phyloP scores from a whole-genome alignment of 495 filamentous ascomycete genomes.

The Pyronema domesticum region DNA sequence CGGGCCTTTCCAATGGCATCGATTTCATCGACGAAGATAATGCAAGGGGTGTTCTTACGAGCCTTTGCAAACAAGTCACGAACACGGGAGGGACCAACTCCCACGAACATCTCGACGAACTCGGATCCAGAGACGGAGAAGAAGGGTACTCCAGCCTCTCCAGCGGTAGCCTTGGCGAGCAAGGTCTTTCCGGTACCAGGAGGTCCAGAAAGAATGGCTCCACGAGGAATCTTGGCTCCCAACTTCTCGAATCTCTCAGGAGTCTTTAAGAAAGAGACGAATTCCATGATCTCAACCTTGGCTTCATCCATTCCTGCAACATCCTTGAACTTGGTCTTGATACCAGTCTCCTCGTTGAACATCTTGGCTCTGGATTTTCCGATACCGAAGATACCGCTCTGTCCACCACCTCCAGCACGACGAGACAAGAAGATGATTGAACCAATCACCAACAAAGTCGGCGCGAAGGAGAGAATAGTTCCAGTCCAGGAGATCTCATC shows the following conservation, averaged over 20 bases:
- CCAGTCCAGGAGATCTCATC: slow-evolving; percentile 49
- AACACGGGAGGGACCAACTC: slow-evolving; percentile 88
- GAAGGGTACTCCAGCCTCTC: slow-evolving; percentile 94
- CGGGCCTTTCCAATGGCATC: slow-evolving; percentile 91
- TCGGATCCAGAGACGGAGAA: slow-evolving; percentile 96
- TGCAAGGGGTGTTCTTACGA: slow-evolving; percentile 88
- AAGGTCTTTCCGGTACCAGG: slow-evolving; percentile 97
- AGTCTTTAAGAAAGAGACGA: slow-evolving; percentile 85
- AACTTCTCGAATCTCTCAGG: slow-evolving; percentile 79
- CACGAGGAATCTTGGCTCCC: slow-evolving; percentile 92
- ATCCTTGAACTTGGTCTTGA: slow-evolving; percentile 93
- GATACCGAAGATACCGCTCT: slow-evolving; percentile 79
- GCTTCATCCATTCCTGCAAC: slow-evolving; percentile 98
- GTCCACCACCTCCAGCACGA: slow-evolving; percentile 43
- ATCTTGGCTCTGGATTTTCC: slow-evolving; percentile 86
- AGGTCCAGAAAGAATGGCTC: slow-evolving; percentile 87
- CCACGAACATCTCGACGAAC: slow-evolving; percentile 99
- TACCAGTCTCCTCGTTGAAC: slow-evolving; percentile 89
- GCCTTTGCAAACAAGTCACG: slow-evolving; percentile 89
- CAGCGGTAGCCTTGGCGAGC: slow-evolving; percentile 90
- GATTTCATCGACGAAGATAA: slow-evolving; percentile 99
- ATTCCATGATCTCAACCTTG: slow-evolving; percentile 97
- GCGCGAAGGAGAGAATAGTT: slow-evolving; percentile 59
- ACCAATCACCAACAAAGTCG: slow-evolving; percentile 70
- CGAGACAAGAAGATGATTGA: slow-evolving; percentile 54